Evolutionary conservation across 2,329 filamentous ascomycete genomes (phyloP), one percentile per base, ranked within the genome.

Genomic region (Aaosphaeria arxii): DNA sequence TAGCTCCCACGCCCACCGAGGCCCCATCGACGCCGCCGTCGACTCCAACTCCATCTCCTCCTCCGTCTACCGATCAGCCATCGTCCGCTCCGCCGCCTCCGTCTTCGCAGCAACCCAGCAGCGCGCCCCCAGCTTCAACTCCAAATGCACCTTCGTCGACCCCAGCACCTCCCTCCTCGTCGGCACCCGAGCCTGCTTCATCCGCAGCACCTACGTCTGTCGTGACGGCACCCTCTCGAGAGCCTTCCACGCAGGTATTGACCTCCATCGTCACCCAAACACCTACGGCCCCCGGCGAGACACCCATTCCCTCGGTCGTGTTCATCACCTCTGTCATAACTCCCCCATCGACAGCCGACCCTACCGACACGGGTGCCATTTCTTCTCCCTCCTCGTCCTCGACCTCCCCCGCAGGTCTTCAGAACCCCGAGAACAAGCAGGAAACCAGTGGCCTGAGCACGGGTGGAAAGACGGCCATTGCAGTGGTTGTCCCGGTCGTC

Each of bases 401-500:
- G 45, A 36, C 43, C 44, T 46, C 13, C 30, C 41, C 33, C n/a
- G 40, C 56, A 7, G 31, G 33, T 5, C 46, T 57, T 11, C 44
- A 58, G 45, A 49, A 58, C 5, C 40, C 40, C 5, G 39, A 52
- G 13, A 52, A 44, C 7, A 47, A 48, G 28, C 55, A 48, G 29
- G 31, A 35, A 13, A 28, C 40, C 7, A 66, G 72, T 5, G 80
- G 82, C 2, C 72, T 91, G 6, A 74, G 67, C 56, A 78, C 79
- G 42, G 78, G 80, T 32, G 87, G 86, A 42, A 91, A 83, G 58
- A 96, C 95, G 52, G 92, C 94, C 6, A 85, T 97, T 44, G 92
- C 91, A 3, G 94, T 99, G 1, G 90, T 96, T 5, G 88, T 97
- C 2, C 94, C 94, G 4, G 92, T 99, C 43, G 90, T 85, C 1